A percentile compares a stretch with the other conserved stretches of the same genome.
Evolutionary conservation across 2,329 filamentous ascomycete genomes (phyloP).

Genomic region (Fusarium musae): DNA sequence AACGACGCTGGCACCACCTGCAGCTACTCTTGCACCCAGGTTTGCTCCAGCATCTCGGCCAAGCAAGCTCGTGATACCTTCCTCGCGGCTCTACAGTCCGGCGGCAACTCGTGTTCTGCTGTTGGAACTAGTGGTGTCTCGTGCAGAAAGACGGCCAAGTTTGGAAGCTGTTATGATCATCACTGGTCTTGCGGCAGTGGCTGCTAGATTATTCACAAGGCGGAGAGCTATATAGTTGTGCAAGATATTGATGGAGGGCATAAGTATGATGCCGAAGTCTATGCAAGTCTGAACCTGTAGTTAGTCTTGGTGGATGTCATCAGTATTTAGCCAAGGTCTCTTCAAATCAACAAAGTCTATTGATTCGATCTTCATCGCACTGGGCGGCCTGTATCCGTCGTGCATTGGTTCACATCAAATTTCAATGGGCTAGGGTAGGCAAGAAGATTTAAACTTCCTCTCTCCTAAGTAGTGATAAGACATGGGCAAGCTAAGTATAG

Average conservation of each 20-base stretch:
- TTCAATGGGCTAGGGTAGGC: neutral
- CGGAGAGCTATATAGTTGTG: fast-evolving
- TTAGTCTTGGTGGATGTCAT: too few relatives aligned
- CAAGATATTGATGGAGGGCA: too few relatives aligned
- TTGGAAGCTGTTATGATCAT: slow-evolving; percentile 13
- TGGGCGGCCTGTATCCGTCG: fast-evolving
- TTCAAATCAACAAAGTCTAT: too few relatives aligned
- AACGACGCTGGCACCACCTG: neutral
- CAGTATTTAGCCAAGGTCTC: neutral
- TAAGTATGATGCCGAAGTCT: too few relatives aligned
- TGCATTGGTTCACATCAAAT: neutral
- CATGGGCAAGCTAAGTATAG: neutral
- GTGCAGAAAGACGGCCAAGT: slow-evolving; percentile 2
- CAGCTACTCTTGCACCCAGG: slow-evolving; percentile 1
- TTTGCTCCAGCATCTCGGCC: neutral
- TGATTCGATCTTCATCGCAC: fast-evolving
- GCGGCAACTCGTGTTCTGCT: neutral
- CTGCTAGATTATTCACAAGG: neutral
- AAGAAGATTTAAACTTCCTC: neutral
- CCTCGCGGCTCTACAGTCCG: neutral
- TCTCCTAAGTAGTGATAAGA: neutral
- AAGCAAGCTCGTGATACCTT: slow-evolving; percentile 7
- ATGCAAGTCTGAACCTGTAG: neutral
- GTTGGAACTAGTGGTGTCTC: neutral
- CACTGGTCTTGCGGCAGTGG: slow-evolving; percentile 3